Evolutionary conservation across 768 basidiomycete species (phyloP).

Genomic region (Mycena indigotica): DNA sequence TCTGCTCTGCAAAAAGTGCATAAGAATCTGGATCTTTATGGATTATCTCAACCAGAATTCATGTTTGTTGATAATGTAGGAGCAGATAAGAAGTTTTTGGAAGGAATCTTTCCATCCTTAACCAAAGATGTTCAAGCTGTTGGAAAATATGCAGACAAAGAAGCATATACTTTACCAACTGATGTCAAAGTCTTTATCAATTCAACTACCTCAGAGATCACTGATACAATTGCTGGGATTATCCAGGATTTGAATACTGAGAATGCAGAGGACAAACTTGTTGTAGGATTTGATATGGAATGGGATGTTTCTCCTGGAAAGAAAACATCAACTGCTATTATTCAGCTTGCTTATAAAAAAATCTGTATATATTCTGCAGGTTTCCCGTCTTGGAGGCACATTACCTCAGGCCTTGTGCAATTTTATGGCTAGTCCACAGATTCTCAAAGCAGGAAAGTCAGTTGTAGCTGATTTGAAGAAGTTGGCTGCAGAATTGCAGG

Average conservation of each 20-base stretch:
- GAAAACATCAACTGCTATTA: neutral
- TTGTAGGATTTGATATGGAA: neutral
- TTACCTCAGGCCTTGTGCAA: neutral
- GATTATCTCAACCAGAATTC: neutral
- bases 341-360: conserved; percentile 1
- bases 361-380: neutral
- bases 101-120: neutral
- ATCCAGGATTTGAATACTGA: neutral
- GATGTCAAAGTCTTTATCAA: neutral
- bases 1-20: neutral
- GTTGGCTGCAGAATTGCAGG: neutral
- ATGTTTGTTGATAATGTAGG: neutral
- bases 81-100: neutral
- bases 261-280: neutral
- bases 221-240: neutral
- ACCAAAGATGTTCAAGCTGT: neutral
- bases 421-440: neutral
- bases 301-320: neutral
- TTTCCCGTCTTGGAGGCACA: neutral
- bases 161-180: neutral
- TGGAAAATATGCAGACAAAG: neutral
- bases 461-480: neutral
- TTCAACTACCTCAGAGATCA: neutral
- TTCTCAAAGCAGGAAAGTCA: neutral
- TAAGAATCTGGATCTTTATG: neutral